Percentiles rank a stretch among this genome's conserved stretches.
Evolutionary conservation across 2,329 filamentous ascomycete genomes (phyloP).

Genomic region (Ophiostoma montium): DNA sequence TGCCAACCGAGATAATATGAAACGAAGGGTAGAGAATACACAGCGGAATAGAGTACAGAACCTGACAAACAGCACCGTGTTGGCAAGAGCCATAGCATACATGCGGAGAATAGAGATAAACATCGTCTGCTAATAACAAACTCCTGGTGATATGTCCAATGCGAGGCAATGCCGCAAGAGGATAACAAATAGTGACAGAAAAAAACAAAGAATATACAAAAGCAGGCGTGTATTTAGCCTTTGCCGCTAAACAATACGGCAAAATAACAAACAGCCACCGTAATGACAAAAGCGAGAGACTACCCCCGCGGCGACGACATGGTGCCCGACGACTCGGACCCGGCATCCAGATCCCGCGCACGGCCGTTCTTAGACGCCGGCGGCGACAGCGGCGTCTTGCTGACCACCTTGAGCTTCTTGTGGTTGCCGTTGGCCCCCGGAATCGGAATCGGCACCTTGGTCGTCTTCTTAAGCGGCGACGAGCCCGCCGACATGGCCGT

Average conservation of each 20-base stretch:
- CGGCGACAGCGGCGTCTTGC: constrained; percentile 31
- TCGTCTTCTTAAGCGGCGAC: constrained; percentile 27
- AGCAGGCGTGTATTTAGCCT: no score
- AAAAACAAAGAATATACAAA: not conserved
- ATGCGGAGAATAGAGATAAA: not conserved
- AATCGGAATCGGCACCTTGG: constrained; percentile 24
- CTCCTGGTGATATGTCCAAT: no score
- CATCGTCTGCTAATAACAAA: not conserved
- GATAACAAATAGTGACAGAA: not conserved
- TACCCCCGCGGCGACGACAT: constrained; percentile 37
- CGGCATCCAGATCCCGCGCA: constrained; percentile 28
- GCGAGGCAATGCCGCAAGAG: no score
- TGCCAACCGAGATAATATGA: no score
- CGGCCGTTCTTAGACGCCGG: constrained; percentile 34
- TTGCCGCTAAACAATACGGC: no score
- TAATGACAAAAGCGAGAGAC: not conserved
- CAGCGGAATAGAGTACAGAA: no score
- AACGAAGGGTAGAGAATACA: no score
- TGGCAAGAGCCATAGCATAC: no score
- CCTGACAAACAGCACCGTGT: no score
- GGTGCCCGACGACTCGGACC: constrained; percentile 42
- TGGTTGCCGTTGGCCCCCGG: constrained; percentile 17
- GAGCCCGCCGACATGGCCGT: constrained; percentile 15
- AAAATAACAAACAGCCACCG: no score
- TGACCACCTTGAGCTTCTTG: constrained; percentile 30